Evolutionary conservation across 306 rosid species (phyloP), one percentile per base, ranked within the genome.

Genomic region (Quillaja saponaria): DNA sequence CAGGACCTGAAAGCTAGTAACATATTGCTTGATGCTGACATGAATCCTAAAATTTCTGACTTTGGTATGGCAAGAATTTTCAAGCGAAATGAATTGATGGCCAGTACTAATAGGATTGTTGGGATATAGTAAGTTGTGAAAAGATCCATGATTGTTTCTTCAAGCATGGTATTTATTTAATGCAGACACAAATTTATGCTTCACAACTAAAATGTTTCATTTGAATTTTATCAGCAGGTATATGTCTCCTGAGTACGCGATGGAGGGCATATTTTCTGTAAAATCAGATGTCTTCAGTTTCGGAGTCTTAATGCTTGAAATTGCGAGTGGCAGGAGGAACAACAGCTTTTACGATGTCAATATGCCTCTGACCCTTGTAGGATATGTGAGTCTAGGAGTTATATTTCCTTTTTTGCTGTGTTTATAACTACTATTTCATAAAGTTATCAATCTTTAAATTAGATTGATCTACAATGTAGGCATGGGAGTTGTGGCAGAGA

Each of bases 401-500:
- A 47, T 15, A 47, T 15, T 37, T 37, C 8, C 10, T 5, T 47
- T 19, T 47, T 47, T 47, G 52, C 7, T 47, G 20, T 17, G 10
- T 6, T 37, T 10, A 47, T 4, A 13, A 6, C 4, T 40, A 40
- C 10, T 9, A 40, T 0, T 40, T 13, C 46, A 40, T 40, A 9
- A n/a, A 12, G 13, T 40, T 40, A 1, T 14, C 46, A 40, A 40
- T 40, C 13, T 40, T 14, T 40, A 12, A 40, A 8, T 12, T n/a
- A 5, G n/a, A 40, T 18, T 50, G 21, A 15, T 61, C 20, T 21
- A 44, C 40, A 3, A 8, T 42, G 34, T 45, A 67, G 65, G 65
- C 72, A 67, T 67, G 72, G 72, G 58, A 21, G 16, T 57, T 57
- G 25, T 67, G 72, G 72, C 47, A 20, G 38, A 54, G 14, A n/a